Evolutionary conservation across 805 yeast genomes (phyloP).

Genomic region (Cyberlindnera nakhonratchasimensis): DNA sequence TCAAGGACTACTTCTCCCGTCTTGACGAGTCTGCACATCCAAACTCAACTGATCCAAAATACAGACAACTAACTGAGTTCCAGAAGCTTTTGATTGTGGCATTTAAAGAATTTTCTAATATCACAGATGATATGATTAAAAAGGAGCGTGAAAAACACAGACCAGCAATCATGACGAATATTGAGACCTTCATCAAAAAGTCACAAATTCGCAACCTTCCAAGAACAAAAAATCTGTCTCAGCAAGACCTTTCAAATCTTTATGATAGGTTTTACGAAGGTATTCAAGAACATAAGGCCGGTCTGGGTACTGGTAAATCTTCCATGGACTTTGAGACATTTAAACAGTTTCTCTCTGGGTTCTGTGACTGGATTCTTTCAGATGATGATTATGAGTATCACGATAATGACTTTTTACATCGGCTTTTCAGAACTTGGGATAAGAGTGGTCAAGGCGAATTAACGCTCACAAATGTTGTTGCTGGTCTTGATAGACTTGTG

Average conservation of each 20-base stretch:
- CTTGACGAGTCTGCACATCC: conserved; percentile 81
- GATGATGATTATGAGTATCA: conserved; percentile 36
- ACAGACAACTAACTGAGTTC: conserved; percentile 71
- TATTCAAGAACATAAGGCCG: conserved; percentile 59
- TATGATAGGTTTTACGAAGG: conserved; percentile 84
- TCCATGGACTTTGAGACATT: conserved; percentile 74
- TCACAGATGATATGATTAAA: conserved; percentile 70
- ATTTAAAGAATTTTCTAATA: conserved; percentile 80
- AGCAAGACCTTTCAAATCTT: conserved; percentile 59
- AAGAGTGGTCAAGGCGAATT: conserved; percentile 50
- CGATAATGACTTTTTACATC: conserved; percentile 48
- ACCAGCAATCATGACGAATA: conserved; percentile 76
- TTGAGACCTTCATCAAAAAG: conserved; percentile 86
- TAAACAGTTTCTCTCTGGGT: conserved; percentile 66
- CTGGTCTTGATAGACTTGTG: conserved; percentile 67
- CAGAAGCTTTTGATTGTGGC: conserved; percentile 90
- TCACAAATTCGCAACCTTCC: conserved; percentile 88
- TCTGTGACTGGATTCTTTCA: conserved; percentile 70
- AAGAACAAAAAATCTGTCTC: conserved; percentile 57
- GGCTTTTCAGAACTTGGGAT: conserved; percentile 74
- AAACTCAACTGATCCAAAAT: conserved; percentile 57
- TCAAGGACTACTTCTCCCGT: conserved; percentile 76
- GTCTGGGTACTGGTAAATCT: conserved; percentile 52
- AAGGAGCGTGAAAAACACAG: conserved; percentile 69
- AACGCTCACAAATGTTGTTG: conserved; percentile 63